phyloP scores from a whole-genome alignment of 192 early-diverging fungal species.

The Coemansia sp. region DNA sequence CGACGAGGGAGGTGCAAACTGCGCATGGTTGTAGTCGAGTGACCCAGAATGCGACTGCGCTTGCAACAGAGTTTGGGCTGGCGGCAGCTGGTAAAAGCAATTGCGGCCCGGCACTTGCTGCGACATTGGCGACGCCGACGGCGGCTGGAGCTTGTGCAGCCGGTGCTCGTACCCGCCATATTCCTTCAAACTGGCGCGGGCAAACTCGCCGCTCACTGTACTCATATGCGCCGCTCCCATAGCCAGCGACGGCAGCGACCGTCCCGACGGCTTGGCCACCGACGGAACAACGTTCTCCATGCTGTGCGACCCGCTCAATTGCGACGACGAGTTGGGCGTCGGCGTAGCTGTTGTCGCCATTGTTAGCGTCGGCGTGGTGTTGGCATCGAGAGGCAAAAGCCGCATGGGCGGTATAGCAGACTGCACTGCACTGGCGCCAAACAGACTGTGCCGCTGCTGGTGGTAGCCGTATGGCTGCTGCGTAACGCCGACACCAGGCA shows the following conservation, averaged over 20 bases:
- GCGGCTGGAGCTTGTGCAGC: constrained; percentile 14
- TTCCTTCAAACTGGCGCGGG: constrained; percentile 27
- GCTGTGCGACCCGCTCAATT: constrained; percentile 32
- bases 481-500: not conserved
- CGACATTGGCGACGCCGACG: constrained; percentile 22
- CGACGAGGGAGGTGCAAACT: constrained; percentile 19
- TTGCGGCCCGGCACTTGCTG: constrained; percentile 24
- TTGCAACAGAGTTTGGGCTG: constrained; percentile 48
- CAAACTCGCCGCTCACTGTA: constrained; percentile 19
- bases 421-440: constrained; percentile 1
- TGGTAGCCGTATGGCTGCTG: constrained; percentile 16
- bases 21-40: constrained; percentile 14
- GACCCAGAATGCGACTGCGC: constrained; percentile 7
- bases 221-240: constrained; percentile 2
- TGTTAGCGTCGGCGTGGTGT: constrained; percentile 44
- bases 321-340: constrained; percentile 40
- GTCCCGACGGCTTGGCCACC: constrained; percentile 24
- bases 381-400: constrained; percentile 34
- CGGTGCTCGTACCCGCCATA: not conserved
- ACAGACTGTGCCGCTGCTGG: constrained; percentile 31
- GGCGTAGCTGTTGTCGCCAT: constrained; percentile 50
- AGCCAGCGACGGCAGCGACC: constrained; percentile 43
- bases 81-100: constrained; percentile 39
- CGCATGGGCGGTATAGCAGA: constrained; percentile 9
- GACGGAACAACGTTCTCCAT: constrained; percentile 25